Evolutionary conservation across 176 grass and related monocot species (phyloP).

Genomic region (Dactylis glomerata): DNA sequence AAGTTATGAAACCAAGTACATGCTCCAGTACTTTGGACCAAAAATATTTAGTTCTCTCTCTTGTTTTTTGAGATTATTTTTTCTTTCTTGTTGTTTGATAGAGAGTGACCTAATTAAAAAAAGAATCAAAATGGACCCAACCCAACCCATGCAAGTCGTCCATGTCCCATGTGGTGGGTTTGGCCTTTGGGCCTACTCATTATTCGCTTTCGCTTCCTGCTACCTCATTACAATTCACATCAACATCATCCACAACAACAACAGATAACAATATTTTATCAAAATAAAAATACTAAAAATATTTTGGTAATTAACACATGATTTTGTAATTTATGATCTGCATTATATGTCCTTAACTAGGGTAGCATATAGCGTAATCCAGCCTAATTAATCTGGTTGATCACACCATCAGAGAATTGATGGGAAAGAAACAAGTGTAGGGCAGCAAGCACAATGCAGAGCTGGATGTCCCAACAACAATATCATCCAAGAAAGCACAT

Average conservation of each 20-base stretch:
- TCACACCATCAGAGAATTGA: neutral
- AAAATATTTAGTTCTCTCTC: neutral
- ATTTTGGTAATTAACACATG: neutral
- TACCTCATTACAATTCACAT: slow-evolving; percentile 11
- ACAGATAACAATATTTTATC: neutral
- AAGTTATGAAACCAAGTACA: neutral
- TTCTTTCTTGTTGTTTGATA: neutral
- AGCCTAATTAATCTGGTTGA: neutral
- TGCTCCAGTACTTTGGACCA: neutral
- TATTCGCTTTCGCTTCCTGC: neutral
- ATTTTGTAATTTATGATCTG: neutral
- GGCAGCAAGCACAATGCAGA: neutral
- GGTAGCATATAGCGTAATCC: neutral
- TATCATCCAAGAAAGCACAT: slow-evolving; percentile 18
- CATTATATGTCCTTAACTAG: neutral
- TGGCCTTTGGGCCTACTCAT: slow-evolving; percentile 19
- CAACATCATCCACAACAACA: neutral
- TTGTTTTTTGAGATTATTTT: neutral
- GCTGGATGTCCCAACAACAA: slow-evolving; percentile 12
- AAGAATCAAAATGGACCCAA: slow-evolving; percentile 20
- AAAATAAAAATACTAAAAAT: neutral
- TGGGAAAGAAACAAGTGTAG: neutral
- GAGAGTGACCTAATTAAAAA: neutral
- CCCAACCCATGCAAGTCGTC: slow-evolving; percentile 8
- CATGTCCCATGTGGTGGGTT: slow-evolving; percentile 21